phyloP scores from a whole-genome alignment of 345 rosid species.

The Hibiscus tridactylites region DNA sequence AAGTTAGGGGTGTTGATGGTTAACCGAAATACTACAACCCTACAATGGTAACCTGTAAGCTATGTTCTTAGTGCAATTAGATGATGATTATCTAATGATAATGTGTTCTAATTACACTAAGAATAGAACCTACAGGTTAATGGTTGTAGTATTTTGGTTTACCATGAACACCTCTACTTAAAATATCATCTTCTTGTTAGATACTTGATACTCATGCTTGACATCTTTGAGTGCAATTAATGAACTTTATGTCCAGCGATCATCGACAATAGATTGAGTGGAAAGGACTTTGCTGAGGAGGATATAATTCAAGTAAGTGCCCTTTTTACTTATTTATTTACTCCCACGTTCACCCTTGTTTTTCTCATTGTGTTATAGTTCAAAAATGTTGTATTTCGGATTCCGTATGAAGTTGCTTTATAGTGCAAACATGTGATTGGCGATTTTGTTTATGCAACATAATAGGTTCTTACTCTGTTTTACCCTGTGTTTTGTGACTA shows the following conservation, averaged over 20 bases:
- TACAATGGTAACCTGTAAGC: no score
- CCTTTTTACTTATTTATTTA: constrained; percentile 9
- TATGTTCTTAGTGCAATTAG: no score
- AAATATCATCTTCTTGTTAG: constrained; percentile 9
- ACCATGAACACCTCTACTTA: constrained; percentile 5
- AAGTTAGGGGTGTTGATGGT: no score
- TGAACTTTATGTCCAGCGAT: constrained; percentile 56
- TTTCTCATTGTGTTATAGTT: not conserved
- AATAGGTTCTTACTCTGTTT: not conserved
- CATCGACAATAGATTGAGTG: constrained; percentile 57
- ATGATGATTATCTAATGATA: no score
- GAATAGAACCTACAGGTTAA: no score
- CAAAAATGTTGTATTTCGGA: no score
- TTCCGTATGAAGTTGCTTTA: no score
- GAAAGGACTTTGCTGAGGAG: constrained; percentile 55
- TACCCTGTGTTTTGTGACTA: not conserved
- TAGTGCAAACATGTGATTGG: not conserved
- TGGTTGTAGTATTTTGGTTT: no score
- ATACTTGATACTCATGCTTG: no score
- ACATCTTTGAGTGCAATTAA: constrained; percentile 15
- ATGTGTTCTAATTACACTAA: no score
- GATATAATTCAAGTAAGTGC: constrained; percentile 76
- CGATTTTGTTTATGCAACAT: not conserved
- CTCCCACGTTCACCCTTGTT: not conserved
- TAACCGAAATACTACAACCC: no score